A percentile compares a stretch with the other conserved stretches of the same genome.
phyloP scores from a whole-genome alignment of 1,284 basidiomycete species.

The Apiotrichum montevideense region DNA sequence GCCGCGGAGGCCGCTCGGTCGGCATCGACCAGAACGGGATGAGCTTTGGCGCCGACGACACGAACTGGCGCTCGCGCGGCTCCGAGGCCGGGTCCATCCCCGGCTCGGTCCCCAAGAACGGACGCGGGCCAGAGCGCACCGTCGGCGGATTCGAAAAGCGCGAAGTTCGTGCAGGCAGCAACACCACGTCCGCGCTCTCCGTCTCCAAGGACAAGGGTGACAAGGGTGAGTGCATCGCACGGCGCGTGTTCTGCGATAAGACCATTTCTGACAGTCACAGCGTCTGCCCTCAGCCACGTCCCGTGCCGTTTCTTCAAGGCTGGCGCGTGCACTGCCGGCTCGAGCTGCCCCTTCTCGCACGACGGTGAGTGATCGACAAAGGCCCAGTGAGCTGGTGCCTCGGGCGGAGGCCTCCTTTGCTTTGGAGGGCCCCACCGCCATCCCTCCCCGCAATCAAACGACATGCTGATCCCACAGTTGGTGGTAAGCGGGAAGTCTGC shows the following conservation, averaged over 20 bases:
- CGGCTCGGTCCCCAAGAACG: constrained; percentile 8
- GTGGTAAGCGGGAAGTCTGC: constrained; percentile 82
- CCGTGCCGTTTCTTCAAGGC: constrained; percentile 98
- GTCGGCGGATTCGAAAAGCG: constrained; percentile 36
- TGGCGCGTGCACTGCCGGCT: constrained; percentile 84
- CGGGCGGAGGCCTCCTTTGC: too few species aligned
- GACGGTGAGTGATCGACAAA: constrained; percentile 26
- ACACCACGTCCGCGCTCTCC: constrained; percentile 10
- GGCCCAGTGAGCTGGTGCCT: too few species aligned
- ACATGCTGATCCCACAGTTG: constrained; percentile 48
- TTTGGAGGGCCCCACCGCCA: not conserved
- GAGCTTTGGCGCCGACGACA: constrained; percentile 14
- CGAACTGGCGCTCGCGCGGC: constrained; percentile 26
- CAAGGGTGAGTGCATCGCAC: constrained; percentile 8
- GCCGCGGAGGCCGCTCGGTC: constrained; percentile 9
- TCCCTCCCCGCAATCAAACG: not conserved
- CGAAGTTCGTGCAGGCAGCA: constrained; percentile 16
- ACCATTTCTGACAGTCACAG: not conserved
- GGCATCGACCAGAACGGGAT: constrained; percentile 10
- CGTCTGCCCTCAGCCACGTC: constrained; percentile 69
- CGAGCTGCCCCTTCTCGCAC: constrained; percentile 94
- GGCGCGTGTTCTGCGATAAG: not conserved
- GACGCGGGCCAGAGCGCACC: constrained; percentile 25
- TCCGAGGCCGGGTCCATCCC: not conserved
- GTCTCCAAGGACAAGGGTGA: constrained; percentile 14